A percentile compares a stretch with the other conserved stretches of the same genome.
Conservation (phyloP, 768 basidiomycete genomes). For the Tylopilus balloui region DNA sequence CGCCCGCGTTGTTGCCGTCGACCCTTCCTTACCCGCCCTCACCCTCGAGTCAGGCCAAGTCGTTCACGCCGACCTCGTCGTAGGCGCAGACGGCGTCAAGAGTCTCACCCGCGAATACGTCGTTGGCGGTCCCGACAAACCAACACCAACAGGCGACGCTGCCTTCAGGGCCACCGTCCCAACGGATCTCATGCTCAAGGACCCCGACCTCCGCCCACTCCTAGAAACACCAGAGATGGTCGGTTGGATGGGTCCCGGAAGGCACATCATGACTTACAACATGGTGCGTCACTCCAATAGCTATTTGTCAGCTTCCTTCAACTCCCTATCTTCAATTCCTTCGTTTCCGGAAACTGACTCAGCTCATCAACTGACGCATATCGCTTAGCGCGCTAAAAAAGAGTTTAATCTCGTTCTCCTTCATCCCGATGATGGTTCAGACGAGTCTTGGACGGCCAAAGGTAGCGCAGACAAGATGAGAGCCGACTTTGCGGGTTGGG, state of each 20-base stretch:
- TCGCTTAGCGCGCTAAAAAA: conserved; percentile 30
- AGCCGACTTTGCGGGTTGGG: conserved; percentile 44
- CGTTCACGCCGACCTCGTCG: conserved; percentile 41
- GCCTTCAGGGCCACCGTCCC: conserved; percentile 56
- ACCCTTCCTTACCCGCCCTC: conserved; percentile 32
- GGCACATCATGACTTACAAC: conserved; percentile 43
- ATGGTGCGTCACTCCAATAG: conserved; percentile 32
- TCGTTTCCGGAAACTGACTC: background rate
- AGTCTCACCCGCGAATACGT: conserved; percentile 46
- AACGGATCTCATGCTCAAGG: conserved; percentile 39
- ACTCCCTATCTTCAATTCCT: background rate
- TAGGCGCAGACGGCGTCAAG: conserved; percentile 53
- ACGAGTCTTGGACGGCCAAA: conserved; percentile 42
- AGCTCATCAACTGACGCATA: background rate
- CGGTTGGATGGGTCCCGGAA: conserved; percentile 54
- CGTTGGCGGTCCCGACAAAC: conserved; percentile 43
- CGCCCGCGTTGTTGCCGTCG: conserved; percentile 34
- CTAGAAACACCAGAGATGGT: conserved; percentile 51
- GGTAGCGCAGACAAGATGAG: conserved; percentile 45
- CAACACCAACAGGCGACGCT: conserved; percentile 56
- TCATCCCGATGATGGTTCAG: conserved; percentile 37
- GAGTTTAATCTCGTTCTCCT: conserved; percentile 45
- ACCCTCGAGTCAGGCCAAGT: conserved; percentile 41
- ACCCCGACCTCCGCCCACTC: conserved; percentile 48
- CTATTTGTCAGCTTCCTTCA: background rate